Evolutionary conservation across 805 yeast genomes (phyloP), one percentile per base, ranked within the genome.

Genomic region (Candida andamanensis): DNA sequence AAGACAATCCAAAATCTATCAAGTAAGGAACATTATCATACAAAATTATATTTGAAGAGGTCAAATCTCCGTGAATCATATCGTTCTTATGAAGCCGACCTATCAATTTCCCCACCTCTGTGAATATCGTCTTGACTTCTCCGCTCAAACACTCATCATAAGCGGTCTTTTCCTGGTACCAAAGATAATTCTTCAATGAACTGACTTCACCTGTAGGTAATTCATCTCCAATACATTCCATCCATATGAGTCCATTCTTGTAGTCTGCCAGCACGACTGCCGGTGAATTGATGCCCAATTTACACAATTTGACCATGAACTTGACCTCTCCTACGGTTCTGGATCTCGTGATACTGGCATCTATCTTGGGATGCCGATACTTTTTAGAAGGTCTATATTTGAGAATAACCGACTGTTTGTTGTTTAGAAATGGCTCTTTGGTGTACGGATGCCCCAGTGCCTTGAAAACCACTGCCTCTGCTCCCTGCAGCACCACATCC

Each of bases 1-100:
- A 76, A 2, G 95, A 83, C 13, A 92, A 66, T 0, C 98, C 98
- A 60, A 92, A 92, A 52, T 92, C 98, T 33, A 92, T 92, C 42
- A 92, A 56, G 20, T 65, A 73, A 0, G 94, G 86, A 6, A 40
- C 45, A 6, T 29, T 39, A 4, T 42, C 39, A 7, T 33, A 41
- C 11, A 89, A 49, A 27, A 92, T 71, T 16, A 87, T 75, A 48
- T 92, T 92, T 0, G 97, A 89, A 15, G 90, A 78, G 0, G 98
- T 92, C 45, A 92, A 64, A 53, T 92, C 98, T 1, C 98, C 98
- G 56, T 92, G 98, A 16, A 86, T 78, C 52, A 85, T 74, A 42
- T 85, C 95, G 41, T 75, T 67, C 42, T 69, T 49, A 56, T 92
- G 98, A 46, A 92, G 57, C 25, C 69, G 56, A 0, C 82, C 95